Evolutionary conservation across 345 rosid genomes (phyloP), one percentile per base, ranked within the genome.

Genomic region (Gossypium ekmanianum): DNA sequence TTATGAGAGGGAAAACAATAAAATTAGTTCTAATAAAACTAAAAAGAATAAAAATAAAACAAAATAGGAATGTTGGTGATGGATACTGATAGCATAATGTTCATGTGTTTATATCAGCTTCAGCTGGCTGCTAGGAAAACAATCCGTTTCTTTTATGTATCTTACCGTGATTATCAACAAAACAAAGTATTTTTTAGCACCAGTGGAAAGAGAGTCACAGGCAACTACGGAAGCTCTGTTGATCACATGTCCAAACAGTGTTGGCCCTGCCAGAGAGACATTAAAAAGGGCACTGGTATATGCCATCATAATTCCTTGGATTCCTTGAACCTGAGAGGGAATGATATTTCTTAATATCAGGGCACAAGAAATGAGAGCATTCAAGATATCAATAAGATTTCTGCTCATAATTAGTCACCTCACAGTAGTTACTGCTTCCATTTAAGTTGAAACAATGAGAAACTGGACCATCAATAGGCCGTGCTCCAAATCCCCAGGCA

Each of bases 401-500:
- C 17, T 66, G 50, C 56, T 66, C 16, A 18, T 64, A 73, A 58
- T 29, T 18, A 39, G 71, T 75, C 78, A 94, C 98, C 94, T 91
- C 98, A 48, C 90, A 87, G 70, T 92, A 83, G 76, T 79, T 82
- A 70, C 80, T 92, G 86, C 97, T 94, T 78, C 98, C 98, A 18
- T 87, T 94, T 85, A 94, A 83, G 89, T 87, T 94, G 83, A 94
- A 94, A 84, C 97, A 91, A 87, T 94, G 98, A 41, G 91, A 91
- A 73, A 94, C 97, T 3, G 97, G 98, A 45, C 93, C 95, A 74
- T 94, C 98, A 48, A 94, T 94, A 51, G 98, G 98, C 61, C 97
- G 89, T 75, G 98, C 98, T 73, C 98, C 98, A 79, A 94, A 94
- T 17, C 98, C 97, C 98, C 98, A 94, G 2, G 97, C 97, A 10